Conservation (phyloP, 495 filamentous ascomycete species). For the Lophiotrema nucula region DNA sequence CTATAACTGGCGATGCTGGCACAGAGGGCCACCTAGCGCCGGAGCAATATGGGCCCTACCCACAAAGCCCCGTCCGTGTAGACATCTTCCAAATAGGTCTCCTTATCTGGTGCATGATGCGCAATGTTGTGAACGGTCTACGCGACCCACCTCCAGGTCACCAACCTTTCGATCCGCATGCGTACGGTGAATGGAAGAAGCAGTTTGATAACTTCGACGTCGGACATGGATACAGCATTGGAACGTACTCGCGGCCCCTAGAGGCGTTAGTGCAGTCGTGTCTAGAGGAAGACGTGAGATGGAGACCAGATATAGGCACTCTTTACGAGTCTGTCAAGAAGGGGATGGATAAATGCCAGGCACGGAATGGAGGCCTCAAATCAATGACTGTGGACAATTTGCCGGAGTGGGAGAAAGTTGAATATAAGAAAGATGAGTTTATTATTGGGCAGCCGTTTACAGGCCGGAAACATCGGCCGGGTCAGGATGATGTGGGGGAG, state of each 20-base stretch:
- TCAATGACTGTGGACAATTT: not conserved
- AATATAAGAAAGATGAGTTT: not conserved
- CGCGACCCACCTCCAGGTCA: not conserved
- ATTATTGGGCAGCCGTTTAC: not conserved
- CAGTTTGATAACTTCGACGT: not conserved
- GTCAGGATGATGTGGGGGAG: no score
- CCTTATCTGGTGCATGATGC: conserved; percentile 1
- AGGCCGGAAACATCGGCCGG: no score
- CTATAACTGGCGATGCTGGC: not conserved
- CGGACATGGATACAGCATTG: not conserved
- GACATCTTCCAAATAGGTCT: not conserved
- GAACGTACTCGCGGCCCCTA: not conserved
- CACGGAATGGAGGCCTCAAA: not conserved
- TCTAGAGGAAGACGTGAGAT: not conserved
- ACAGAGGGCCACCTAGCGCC: not conserved
- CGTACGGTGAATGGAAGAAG: not conserved
- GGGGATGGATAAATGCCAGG: not conserved
- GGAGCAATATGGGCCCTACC: not conserved
- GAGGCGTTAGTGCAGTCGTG: not conserved
- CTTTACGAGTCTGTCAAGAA: not conserved
- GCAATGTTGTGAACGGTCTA: not conserved
- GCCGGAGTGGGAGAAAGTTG: not conserved
- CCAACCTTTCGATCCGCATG: not conserved
- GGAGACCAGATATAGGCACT: not conserved
- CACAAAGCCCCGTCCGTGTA: not conserved